phyloP scores from a whole-genome alignment of 805 yeast species.

The Ogataea kodamae region DNA sequence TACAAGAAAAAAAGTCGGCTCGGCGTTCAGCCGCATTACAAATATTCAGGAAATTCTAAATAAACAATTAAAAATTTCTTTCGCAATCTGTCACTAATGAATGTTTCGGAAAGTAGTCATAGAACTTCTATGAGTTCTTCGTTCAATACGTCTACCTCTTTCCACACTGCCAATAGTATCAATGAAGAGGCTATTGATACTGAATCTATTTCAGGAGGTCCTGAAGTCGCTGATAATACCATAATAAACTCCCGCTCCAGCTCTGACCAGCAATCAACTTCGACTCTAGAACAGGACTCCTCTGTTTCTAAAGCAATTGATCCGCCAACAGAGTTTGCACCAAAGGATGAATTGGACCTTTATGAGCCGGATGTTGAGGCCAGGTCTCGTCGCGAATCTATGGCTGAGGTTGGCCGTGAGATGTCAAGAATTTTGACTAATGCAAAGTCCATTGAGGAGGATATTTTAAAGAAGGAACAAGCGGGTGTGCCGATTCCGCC shows the following conservation, averaged over 20 bases:
- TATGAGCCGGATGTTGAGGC: slow-evolving; percentile 3
- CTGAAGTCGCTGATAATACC: not conserved
- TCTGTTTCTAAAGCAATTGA: slow-evolving; percentile 6
- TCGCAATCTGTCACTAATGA: too few relatives aligned
- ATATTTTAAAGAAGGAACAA: slow-evolving; percentile 31
- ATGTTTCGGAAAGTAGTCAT: slow-evolving; percentile 1
- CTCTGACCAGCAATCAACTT: slow-evolving; percentile 2
- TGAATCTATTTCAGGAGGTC: not conserved
- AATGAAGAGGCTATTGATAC: slow-evolving; percentile 1
- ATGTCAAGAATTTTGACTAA: slow-evolving; percentile 44
- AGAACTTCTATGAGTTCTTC: slow-evolving; percentile 16
- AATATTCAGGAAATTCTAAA: too few relatives aligned
- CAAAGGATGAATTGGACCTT: slow-evolving; percentile 3
- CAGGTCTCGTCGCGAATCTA: slow-evolving; percentile 15
- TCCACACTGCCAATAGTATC: slow-evolving; percentile 11
- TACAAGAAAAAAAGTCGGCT: too few relatives aligned
- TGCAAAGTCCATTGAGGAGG: slow-evolving; percentile 29
- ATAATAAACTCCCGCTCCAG: not conserved
- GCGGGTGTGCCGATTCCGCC: slow-evolving; percentile 41
- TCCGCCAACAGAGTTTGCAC: slow-evolving; percentile 11
- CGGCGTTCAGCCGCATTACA: too few relatives aligned
- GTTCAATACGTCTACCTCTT: slow-evolving; percentile 14
- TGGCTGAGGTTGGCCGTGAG: slow-evolving; percentile 19
- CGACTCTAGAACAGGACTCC: slow-evolving; percentile 11
- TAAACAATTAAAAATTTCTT: too few relatives aligned